phyloP scores from a whole-genome alignment of 2,329 filamentous ascomycete species.

The Fusarium nematophilum region DNA sequence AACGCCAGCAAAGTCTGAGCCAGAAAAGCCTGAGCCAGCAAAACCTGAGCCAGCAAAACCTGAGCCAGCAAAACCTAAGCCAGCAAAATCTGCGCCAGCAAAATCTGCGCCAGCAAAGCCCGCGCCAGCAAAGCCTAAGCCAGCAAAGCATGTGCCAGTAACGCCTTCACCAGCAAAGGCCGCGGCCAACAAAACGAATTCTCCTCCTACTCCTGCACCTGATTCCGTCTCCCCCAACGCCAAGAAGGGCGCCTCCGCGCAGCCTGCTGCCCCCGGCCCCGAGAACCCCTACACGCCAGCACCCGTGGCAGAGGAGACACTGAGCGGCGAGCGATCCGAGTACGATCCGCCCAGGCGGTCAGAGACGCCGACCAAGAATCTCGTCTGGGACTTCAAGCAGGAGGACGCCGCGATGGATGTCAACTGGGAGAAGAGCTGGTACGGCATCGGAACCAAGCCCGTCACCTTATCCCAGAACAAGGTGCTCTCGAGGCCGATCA shows the following conservation, averaged over 20 bases:
- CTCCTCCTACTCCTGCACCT: no score
- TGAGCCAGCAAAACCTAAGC: background rate
- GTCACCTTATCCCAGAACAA: constrained; percentile 78
- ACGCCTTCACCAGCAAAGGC: background rate
- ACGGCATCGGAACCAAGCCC: constrained; percentile 77
- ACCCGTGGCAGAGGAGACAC: no score
- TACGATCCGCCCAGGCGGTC: no score
- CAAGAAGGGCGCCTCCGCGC: background rate
- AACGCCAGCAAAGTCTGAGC: no score
- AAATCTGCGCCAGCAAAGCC: constrained; percentile 13
- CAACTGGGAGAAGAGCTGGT: constrained; percentile 88
- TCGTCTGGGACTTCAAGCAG: constrained; percentile 26
- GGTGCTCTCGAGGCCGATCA: constrained; percentile 75
- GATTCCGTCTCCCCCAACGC: no score
- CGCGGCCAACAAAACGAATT: background rate
- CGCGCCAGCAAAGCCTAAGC: background rate
- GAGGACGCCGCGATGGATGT: constrained; percentile 46
- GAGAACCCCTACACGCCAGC: background rate
- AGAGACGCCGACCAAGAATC: no score
- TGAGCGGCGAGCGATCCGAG: no score
- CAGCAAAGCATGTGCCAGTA: no score
- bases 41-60: background rate
- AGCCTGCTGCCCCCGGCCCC: background rate
- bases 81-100: background rate
- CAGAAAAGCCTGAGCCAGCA: constrained; percentile 8